Conservation (phyloP, 176 grass and related monocot species). For the Triticum monococcum region DNA sequence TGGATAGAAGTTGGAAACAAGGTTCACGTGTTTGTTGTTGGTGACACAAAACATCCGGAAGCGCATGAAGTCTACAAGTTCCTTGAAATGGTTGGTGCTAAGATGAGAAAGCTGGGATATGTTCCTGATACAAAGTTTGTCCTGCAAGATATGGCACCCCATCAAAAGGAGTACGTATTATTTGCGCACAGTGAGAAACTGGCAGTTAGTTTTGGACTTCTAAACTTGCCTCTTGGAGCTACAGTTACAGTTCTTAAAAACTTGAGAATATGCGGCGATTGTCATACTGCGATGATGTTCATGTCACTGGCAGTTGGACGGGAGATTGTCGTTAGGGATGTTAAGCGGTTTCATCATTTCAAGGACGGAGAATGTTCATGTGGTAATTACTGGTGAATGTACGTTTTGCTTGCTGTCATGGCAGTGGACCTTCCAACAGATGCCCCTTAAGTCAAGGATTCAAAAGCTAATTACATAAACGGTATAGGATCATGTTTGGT, state of each 20-base stretch:
- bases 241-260: conserved; percentile 91
- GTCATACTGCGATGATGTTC: conserved; percentile 85
- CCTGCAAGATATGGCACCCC: conserved; percentile 66
- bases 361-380: conserved; percentile 83
- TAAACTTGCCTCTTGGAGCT: conserved; percentile 68
- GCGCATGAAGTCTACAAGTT: conserved; percentile 54
- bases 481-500: not conserved
- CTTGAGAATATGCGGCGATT: conserved; percentile 87
- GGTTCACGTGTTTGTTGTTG: conserved; percentile 77
- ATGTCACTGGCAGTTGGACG: conserved; percentile 74
- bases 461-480: not conserved
- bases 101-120: conserved; percentile 87
- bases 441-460: not conserved
- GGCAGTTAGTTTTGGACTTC: conserved; percentile 82
- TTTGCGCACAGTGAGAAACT: conserved; percentile 84
- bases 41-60: conserved; percentile 80
- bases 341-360: conserved; percentile 93
- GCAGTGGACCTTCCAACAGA: not conserved
- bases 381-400: conserved; percentile 87
- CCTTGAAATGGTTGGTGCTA: conserved; percentile 72
- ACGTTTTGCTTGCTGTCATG: not conserved
- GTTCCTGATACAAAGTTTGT: conserved; percentile 75
- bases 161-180: conserved; percentile 72
- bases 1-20: conserved; percentile 92
- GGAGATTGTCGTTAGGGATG: conserved; percentile 83